Conservation (phyloP, 1,139 yeast species). For the Yamadazyma epiphylla region DNA sequence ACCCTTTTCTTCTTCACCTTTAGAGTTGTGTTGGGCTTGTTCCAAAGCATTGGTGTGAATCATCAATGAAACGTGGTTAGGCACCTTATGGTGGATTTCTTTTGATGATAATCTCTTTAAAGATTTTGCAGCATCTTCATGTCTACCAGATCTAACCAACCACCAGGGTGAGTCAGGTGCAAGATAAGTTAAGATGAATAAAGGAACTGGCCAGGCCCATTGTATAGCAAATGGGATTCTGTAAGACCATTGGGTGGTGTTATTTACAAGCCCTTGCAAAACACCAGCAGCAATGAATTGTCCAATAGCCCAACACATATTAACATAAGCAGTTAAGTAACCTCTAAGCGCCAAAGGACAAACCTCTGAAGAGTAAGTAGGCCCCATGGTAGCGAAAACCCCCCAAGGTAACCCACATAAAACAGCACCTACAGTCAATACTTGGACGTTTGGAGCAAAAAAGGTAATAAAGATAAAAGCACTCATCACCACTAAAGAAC, state of each 20-base stretch:
- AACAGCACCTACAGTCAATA: constrained; percentile 19
- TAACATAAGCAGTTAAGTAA: constrained; percentile 22
- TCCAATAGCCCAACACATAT: constrained; percentile 30
- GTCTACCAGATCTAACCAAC: constrained; percentile 20
- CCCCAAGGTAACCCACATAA: constrained; percentile 26
- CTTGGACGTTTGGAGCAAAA: constrained; percentile 17
- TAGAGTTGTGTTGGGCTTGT: constrained; percentile 16
- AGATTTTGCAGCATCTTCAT: constrained; percentile 19
- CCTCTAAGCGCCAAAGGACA: constrained; percentile 21
- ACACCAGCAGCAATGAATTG: constrained; percentile 27
- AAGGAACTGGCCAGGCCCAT: constrained; percentile 24
- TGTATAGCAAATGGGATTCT: constrained; percentile 25
- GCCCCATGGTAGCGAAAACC: constrained; percentile 23
- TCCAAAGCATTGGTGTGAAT: constrained; percentile 23
- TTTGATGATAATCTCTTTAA: constrained; percentile 16
- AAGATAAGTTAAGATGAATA: constrained; percentile 17
- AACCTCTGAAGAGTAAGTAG: constrained; percentile 21
- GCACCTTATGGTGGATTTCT: constrained; percentile 15
- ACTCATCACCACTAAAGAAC: constrained; percentile 16
- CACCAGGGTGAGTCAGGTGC: constrained; percentile 28
- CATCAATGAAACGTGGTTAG: constrained; percentile 20
- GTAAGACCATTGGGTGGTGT: constrained; percentile 19
- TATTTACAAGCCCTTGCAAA: constrained; percentile 17
- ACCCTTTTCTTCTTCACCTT: constrained; percentile 13
- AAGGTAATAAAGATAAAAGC: constrained; percentile 20